Evolutionary conservation across 1,284 basidiomycete genomes (phyloP), one percentile per base, ranked within the genome.

Genomic region (Ganoderma meredithae): DNA sequence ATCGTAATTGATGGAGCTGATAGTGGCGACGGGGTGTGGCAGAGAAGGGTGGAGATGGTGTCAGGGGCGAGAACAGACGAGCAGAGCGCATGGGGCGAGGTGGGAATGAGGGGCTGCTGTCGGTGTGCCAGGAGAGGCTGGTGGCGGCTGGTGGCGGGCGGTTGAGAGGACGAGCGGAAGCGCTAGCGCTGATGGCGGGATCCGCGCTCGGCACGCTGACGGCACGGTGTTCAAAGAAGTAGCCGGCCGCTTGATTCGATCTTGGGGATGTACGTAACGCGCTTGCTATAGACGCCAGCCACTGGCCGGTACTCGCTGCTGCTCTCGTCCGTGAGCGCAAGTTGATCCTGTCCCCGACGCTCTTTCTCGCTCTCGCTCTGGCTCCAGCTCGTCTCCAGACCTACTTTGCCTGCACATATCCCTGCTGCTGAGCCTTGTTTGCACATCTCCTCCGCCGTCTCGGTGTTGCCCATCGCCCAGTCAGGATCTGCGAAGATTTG

Each of bases 401-500:
- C 17, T 27, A 3, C 52, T 19, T 33, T 36, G 1, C 33, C 13
- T 19, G 19, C 33, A 27, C 52, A 17, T 4, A 25, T 13, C 9
- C 15, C 55, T 22, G 19, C 55, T 58, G 19, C 9, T n/a, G 17
- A 15, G 5, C 33, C 15, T 39, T 19, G 3, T 4, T 39, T 10
- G 0, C 1, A 27, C 7, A 27, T 19, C 22, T 31, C 17, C 31
- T 13, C 27, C 15, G 31, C 17, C 22, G 22, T 25, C 27, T 31
- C 9, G 9, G 9, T 10, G 47, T 10, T 15, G 10, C 9, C 47
- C 52, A 33, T 33, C 52, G 27, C 52, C 52, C 31, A 15, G 55
- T 15, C 15, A 31, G 33, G 55, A 58, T 58, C 55, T 39, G 36
- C 55, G 36, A 58, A 33, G 55, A 58, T 58, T 58, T 58, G 33